Conservation (phyloP, 768 basidiomycete genomes). For the Mrakia hoshinonis region DNA sequence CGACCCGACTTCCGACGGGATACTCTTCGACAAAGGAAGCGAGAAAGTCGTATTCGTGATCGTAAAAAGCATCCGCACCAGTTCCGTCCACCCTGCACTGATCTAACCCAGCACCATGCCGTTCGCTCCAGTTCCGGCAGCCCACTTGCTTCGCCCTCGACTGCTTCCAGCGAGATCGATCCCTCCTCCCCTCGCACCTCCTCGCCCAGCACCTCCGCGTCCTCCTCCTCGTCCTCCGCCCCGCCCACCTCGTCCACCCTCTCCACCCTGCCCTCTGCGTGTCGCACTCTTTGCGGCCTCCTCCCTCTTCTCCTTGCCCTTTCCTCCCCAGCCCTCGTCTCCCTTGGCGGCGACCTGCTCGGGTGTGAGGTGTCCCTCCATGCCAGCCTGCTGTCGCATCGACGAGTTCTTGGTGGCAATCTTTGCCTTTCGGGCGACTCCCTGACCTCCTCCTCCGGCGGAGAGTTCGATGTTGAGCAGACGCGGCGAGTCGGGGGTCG, state of each 20-base stretch:
- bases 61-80: too few relatives aligned
- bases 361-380: constrained; percentile 12
- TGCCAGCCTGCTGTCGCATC: constrained; percentile 24
- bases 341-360: constrained; percentile 21
- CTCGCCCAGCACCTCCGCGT: neutral
- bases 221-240: constrained; percentile 13
- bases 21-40: too few relatives aligned
- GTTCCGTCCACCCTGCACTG: neutral
- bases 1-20: too few relatives aligned
- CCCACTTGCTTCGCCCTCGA: constrained; percentile 14
- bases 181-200: constrained; percentile 14
- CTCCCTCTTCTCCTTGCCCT: constrained; percentile 14
- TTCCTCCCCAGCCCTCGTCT: constrained; percentile 14
- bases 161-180: constrained; percentile 5
- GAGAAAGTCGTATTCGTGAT: neutral
- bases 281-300: neutral
- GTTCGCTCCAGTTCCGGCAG: constrained; percentile 12
- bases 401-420: constrained; percentile 26
- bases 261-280: neutral
- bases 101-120: constrained; percentile 4
- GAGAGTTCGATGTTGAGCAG: constrained; percentile 29
- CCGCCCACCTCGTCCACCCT: neutral
- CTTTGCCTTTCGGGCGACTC: constrained; percentile 17
- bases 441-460: constrained; percentile 24
- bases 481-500: constrained; percentile 4